Evolutionary conservation across 1,284 basidiomycete genomes (phyloP).

Genomic region (Pascua guehoae): DNA sequence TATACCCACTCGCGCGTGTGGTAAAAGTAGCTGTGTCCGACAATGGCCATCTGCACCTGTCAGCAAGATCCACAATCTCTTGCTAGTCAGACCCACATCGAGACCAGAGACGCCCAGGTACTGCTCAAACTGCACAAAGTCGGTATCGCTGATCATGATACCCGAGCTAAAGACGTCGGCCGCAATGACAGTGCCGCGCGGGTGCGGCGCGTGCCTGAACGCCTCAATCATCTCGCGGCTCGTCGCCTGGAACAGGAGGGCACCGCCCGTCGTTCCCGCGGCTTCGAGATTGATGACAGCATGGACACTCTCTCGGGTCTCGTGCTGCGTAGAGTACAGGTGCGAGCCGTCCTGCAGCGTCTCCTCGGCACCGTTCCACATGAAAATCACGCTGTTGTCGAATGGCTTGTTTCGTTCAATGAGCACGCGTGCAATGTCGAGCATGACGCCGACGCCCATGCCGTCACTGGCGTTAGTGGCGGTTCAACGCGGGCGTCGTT

Average conservation of each 20-base stretch:
- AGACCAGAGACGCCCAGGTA: conserved; percentile 84
- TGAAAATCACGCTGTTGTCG: conserved; percentile 75
- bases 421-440: conserved; percentile 80
- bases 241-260: conserved; percentile 93
- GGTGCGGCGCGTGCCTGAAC: conserved; percentile 78
- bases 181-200: conserved; percentile 85
- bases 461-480: conserved; percentile 58
- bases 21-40: conserved; percentile 84
- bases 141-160: conserved; percentile 84
- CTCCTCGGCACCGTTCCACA: conserved; percentile 89
- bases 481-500: not conserved
- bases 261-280: conserved; percentile 81
- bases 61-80: not conserved
- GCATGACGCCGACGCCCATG: conserved; percentile 82
- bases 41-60: conserved; percentile 73
- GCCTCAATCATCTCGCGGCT: conserved; percentile 90
- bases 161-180: conserved; percentile 94
- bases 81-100: conserved; percentile 58
- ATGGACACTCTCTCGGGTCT: conserved; percentile 68
- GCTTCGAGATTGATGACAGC: conserved; percentile 61
- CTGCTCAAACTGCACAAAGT: conserved; percentile 89
- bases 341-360: conserved; percentile 91
- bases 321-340: conserved; percentile 82
- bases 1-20: conserved; percentile 61
- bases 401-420: conserved; percentile 68